A percentile compares a stretch with the other conserved stretches of the same genome.
These are phyloP conservation scores for Gossypium australe DNA, from an alignment of 345 rosid genomes.

Conservation along the genomic window DNA sequence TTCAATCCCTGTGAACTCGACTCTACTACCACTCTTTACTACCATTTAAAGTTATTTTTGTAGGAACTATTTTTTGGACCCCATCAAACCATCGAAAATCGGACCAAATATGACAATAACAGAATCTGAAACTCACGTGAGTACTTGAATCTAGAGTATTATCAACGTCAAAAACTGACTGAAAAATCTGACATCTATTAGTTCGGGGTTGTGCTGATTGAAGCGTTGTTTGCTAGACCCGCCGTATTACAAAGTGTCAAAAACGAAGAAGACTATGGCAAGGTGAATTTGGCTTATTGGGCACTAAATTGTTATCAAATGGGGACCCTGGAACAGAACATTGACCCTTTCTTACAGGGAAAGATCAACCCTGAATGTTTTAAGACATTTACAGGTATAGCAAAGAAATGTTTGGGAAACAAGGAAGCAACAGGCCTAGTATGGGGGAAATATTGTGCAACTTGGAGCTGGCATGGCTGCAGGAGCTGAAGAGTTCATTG, in stretches of 20 bases:
- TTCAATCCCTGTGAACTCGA: no score
- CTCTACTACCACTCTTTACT: no score
- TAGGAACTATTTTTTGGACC: no score
- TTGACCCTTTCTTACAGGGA: slow-evolving; percentile 46
- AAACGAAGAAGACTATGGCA: slow-evolving; percentile 26
- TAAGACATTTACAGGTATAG: slow-evolving; percentile 50
- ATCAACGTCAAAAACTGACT: slow-evolving; percentile 37
- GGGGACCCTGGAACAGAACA: slow-evolving; percentile 31
- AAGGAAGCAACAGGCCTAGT: slow-evolving; percentile 51
- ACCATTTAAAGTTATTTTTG: no score
- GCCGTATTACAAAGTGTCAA: slow-evolving; percentile 35
- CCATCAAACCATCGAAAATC: slow-evolving; percentile 32
- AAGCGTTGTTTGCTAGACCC: slow-evolving; percentile 46
- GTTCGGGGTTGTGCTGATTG: slow-evolving; percentile 60
- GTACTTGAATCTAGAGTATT: slow-evolving; percentile 58
- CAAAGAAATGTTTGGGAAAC: slow-evolving; percentile 19
- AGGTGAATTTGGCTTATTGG: no score
- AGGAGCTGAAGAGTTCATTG: slow-evolving; percentile 37
- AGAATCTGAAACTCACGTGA: slow-evolving; percentile 37
- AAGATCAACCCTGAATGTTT: slow-evolving; percentile 47
- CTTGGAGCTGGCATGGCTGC: slow-evolving; percentile 61
- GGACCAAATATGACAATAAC: slow-evolving; percentile 30
- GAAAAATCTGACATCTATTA: slow-evolving; percentile 70
- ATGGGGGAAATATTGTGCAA: slow-evolving; percentile 79
- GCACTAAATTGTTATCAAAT: slow-evolving; percentile 25